phyloP scores from a whole-genome alignment of 345 rosid genomes.

The sweet orange (Citrus sinensis) region DVS_A1.0 CM039168.1:2178501-2179000 shows the following conservation, averaged over 20 bases:
- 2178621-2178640: no score
- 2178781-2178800: neutral
- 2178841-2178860: neutral
- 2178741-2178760: neutral
- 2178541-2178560: fast-evolving
- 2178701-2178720: neutral
- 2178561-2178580: no score
- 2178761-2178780: neutral
- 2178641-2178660: no score
- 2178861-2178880: slow-evolving; percentile 2
- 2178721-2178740: neutral
- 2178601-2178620: no score
- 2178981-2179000: neutral
- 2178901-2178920: slow-evolving; percentile 15
- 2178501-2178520: no score
- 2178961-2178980: neutral
- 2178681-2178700: neutral
- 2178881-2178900: slow-evolving; percentile 11
- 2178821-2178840: neutral
- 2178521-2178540: no score
- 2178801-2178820: slow-evolving; percentile 7
- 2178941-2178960: neutral
- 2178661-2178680: neutral
- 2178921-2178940: neutral
- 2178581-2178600: no score